These are phyloP conservation scores for Cryptococcus depauperatus DNA, from an alignment of 1,284 basidiomycete genomes.

Conservation along the genomic window DNA sequence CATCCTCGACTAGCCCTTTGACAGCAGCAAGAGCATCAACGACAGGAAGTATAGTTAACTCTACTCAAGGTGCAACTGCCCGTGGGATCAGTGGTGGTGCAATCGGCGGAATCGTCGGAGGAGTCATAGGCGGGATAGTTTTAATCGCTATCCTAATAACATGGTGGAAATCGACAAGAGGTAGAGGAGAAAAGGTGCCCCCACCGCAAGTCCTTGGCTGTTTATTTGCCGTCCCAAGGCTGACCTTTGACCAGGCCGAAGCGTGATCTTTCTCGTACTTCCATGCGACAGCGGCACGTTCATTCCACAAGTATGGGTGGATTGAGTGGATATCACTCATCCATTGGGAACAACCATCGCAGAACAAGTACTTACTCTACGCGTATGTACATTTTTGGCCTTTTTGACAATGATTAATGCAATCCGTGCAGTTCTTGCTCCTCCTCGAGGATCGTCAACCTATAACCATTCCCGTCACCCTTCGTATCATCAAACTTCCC, in stretches of 20 bases:
- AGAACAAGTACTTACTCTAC: constrained; percentile 30
- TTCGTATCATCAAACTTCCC: neutral
- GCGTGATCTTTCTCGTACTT: constrained; percentile 23
- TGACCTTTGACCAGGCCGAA: constrained; percentile 20
- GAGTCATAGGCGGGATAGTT: constrained; percentile 28
- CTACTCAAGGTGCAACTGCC: neutral
- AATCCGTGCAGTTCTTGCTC: constrained; percentile 13
- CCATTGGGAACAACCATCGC: constrained; percentile 7
- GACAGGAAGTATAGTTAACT: constrained; percentile 1
- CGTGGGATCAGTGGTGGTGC: constrained; percentile 19
- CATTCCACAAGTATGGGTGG: neutral
- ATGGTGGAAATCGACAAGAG: constrained; percentile 23
- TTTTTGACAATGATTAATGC: neutral
- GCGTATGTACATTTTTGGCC: constrained; percentile 16
- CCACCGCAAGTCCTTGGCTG: constrained; percentile 33
- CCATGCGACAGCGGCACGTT: constrained; percentile 5
- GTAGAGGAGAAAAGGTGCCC: constrained; percentile 32
- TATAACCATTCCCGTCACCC: constrained; percentile 5
- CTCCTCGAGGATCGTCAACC: constrained; percentile 14
- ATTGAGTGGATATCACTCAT: no score
- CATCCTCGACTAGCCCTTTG: neutral
- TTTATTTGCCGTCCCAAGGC: neutral
- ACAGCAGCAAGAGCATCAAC: neutral
- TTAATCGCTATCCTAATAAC: constrained; percentile 20
- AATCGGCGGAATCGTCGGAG: constrained; percentile 42